phyloP scores from a whole-genome alignment of 1,284 basidiomycete genomes.

The Boletus semigastroideus region DNA sequence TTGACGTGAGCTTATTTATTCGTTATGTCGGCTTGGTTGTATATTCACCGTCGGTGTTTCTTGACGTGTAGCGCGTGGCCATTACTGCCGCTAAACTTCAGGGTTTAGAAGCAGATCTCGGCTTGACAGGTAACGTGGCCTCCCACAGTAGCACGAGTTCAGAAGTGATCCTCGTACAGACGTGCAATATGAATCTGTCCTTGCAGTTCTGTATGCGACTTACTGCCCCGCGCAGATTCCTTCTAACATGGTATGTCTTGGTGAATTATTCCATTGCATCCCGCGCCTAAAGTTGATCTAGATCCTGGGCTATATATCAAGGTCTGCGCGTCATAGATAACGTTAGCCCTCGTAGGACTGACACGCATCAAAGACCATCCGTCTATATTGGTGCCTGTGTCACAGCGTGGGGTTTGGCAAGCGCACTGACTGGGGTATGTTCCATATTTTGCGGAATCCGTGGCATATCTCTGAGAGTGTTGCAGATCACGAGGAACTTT shows the following conservation, averaged over 20 bases:
- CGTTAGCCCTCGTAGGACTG: not conserved
- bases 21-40: not conserved
- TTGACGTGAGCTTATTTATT: constrained; percentile 48
- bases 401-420: constrained; percentile 61
- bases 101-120: not conserved
- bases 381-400: constrained; percentile 61
- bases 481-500: constrained; percentile 53
- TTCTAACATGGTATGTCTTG: constrained; percentile 55
- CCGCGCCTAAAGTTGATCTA: constrained; percentile 19
- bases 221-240: constrained; percentile 65
- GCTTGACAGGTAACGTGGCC: not conserved
- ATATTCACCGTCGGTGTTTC: not conserved
- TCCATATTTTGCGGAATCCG: not conserved
- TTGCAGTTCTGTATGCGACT: constrained; percentile 60
- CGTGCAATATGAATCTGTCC: constrained; percentile 56
- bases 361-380: constrained; percentile 47
- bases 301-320: constrained; percentile 53
- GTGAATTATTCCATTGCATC: not conserved
- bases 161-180: constrained; percentile 37
- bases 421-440: constrained; percentile 58
- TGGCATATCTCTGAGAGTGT: not conserved
- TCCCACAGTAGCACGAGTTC: not conserved
- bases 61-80: constrained; percentile 39
- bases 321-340: constrained; percentile 31
- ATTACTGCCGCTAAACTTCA: not conserved